Base-by-base conservation (phyloP, 768 basidiomycete species). In the Xerocomus potaroensis region DNA sequence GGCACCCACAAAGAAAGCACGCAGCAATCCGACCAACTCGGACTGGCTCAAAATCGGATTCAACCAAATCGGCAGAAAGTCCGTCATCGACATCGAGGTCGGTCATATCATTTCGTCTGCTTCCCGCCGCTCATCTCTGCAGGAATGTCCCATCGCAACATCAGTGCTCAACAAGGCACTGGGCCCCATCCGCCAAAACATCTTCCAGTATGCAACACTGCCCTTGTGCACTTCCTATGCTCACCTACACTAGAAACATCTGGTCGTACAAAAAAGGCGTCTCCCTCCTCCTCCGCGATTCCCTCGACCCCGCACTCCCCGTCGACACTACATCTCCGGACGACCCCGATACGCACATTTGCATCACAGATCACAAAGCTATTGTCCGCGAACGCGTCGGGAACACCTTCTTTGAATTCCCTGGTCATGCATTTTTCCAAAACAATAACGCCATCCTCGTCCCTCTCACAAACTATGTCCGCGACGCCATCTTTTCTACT, bases 91-190 rank as follows among this genome's bases (percentile, higher is more conserved):
- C 62, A 98, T 97, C 47, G 95, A 98, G 75, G 91, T 90, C 38
- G 8, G 65, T 50, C 27, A 48, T 19, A 22, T n/a, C 16, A 6
- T 10, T 33, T 31, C 11, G 21, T 9, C 16, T 7, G 7, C 1
- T 3, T 4, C 8, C 14, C 19, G 2, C 6, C 19, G 12, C 47
- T 52, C 41, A 55, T 37, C 5, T 21, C 7, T 2, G 15, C 53
- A 91, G 87, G 93, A 95, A 67, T 96, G 93, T 60, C 88, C 91
- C 0, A 93, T 98, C 37, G 90, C 91, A 0, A 91, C 92, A 0
- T 73, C 81, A 0, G 75, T 87, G 3, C 73, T 98, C 45, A 93
- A 94, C 58, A 66, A 78, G 38, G 80, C 81, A 2, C 69, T 90
- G 31, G 66, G 69, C 0, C 67, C 72, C 3, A 79, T 87, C 29